Conservation (phyloP, 306 rosid genomes). For the Vigna nakashimae region DNA sequence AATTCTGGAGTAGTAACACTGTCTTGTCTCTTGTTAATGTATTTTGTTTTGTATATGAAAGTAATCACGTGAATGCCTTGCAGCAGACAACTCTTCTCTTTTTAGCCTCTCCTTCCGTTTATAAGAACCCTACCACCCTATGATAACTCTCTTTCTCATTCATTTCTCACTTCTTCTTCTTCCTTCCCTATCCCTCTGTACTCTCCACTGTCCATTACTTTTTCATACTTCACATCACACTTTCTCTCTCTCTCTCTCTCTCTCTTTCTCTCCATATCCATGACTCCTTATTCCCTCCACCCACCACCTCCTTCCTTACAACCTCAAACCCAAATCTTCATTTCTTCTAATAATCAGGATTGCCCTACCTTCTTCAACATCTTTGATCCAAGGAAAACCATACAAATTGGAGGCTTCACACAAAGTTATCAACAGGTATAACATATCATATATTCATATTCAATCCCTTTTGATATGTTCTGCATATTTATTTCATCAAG, state of each 20-base stretch:
- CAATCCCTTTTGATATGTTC: background rate
- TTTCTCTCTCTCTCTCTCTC: background rate
- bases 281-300: constrained; percentile 63
- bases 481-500: background rate
- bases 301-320: constrained; percentile 52
- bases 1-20: constrained; percentile 55
- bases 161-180: background rate
- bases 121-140: constrained; percentile 49
- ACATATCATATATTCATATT: constrained; percentile 34
- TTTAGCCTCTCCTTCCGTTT: constrained; percentile 40
- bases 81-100: constrained; percentile 48
- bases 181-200: background rate
- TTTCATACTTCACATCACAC: no score
- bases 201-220: constrained; percentile 16
- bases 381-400: constrained; percentile 48
- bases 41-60: constrained; percentile 46
- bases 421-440: constrained; percentile 57
- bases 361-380: constrained; percentile 40
- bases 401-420: constrained; percentile 34
- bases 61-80: constrained; percentile 71
- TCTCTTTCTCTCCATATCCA: constrained; percentile 36
- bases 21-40: constrained; percentile 58
- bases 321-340: constrained; percentile 51
- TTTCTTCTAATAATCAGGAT: constrained; percentile 48
- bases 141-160: constrained; percentile 41